Base-by-base conservation (phyloP, 1,284 basidiomycete genomes). In the Boletellus deceptivus region DNA sequence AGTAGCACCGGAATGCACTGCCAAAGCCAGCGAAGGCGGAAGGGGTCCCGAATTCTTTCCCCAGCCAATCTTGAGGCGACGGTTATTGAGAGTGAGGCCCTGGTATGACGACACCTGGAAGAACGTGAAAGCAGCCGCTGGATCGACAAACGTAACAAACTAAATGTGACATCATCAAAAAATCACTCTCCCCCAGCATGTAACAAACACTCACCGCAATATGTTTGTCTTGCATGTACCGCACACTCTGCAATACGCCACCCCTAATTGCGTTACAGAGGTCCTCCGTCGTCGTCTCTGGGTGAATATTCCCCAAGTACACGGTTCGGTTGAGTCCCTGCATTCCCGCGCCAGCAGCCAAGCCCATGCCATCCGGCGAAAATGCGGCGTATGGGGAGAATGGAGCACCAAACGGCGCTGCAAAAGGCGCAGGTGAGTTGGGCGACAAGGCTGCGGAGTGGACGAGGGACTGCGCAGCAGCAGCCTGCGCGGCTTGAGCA, bases 51-150 rank as follows among this genome's bases (percentile, higher is more conserved):
- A 84, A 65, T 90, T 89, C 78, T 93, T 94, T 56, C 93, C 94
- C 94, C 94, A 98, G 42, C 93, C 93, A 58, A 96, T 84, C 75
- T 96, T 96, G 53, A 97, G 79, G 17, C 92, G 84, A 45, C 93
- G 86, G 70, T 92, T 91, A 74, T 92, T 93, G 57, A 97, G 77
- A 20, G 87, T 91, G 52, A 98, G 75, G 10, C 93, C 92, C 63
- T 93, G 88, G 67, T 85, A 88, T 3, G 87, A 86, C 10, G 92
- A 91, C 36, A 91, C 86, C 64, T 94, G 89, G 81, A 84, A 93
- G 77, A 98, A 96, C 14, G 89, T 89, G 61, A 92, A 87, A 3
- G 94, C 93, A 46, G 91, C 89, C 1, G 85, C 84, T 14, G 92
- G 87, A 64, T 95, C 91, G 55, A 93, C 84, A 67, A 95, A 96